phyloP scores from a whole-genome alignment of 768 basidiomycete species.

The Leccinum aurantiacum region DNA sequence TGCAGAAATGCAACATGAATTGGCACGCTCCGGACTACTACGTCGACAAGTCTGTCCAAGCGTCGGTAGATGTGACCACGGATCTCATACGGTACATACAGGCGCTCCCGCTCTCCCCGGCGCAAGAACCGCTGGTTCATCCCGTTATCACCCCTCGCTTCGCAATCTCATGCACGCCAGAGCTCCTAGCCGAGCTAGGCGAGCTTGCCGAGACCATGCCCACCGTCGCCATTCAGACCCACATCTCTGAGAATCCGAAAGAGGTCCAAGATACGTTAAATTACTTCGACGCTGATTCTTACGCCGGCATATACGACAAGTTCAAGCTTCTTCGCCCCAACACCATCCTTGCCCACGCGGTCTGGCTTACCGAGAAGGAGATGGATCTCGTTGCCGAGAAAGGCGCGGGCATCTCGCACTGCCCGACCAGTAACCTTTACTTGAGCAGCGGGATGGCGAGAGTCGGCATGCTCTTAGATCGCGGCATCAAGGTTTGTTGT shows the following conservation, averaged over 20 bases:
- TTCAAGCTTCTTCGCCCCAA: slow-evolving; percentile 72
- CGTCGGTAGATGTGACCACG: slow-evolving; percentile 62
- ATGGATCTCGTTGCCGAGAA: slow-evolving; percentile 64
- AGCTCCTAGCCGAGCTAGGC: slow-evolving; percentile 65
- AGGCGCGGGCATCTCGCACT: slow-evolving; percentile 83
- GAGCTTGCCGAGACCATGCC: slow-evolving; percentile 57
- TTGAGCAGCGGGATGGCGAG: slow-evolving; percentile 81
- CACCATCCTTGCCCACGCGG: slow-evolving; percentile 87
- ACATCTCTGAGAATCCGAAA: slow-evolving; percentile 79
- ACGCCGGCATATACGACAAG: slow-evolving; percentile 81
- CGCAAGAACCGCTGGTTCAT: slow-evolving; percentile 64
- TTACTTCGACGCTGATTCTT: slow-evolving; percentile 68
- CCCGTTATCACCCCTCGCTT: slow-evolving; percentile 96
- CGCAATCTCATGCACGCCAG: slow-evolving; percentile 81
- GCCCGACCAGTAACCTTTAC: slow-evolving; percentile 93
- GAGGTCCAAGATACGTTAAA: slow-evolving; percentile 68
- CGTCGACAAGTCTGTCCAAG: slow-evolving; percentile 57
- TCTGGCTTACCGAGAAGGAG: slow-evolving; percentile 75
- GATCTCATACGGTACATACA: slow-evolving; percentile 71
- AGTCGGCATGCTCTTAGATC: slow-evolving; percentile 77
- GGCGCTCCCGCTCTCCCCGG: slow-evolving; percentile 41
- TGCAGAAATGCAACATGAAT: slow-evolving; percentile 37
- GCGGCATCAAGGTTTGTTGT: slow-evolving; percentile 73
- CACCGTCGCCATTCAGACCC: slow-evolving; percentile 81
- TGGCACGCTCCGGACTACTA: slow-evolving; percentile 77